These are phyloP conservation scores for Verticillium dahliae DNA, from an alignment of 2,329 filamentous ascomycete genomes.

Conservation along the genomic window DNA sequence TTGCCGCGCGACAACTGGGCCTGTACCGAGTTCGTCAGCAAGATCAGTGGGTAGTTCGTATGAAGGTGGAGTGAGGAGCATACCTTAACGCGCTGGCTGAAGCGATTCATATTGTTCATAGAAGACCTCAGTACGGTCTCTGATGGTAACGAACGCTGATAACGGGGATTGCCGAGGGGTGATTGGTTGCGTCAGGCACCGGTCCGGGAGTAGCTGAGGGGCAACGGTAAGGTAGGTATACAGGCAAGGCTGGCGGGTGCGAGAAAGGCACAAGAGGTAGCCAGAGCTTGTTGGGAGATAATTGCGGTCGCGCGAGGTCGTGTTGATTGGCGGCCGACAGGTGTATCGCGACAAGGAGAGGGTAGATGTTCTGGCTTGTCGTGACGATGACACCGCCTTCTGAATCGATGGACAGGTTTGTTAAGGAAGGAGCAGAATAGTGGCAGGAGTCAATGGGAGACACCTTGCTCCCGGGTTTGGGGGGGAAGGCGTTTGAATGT, in stretches of 20 bases:
- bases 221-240: neutral
- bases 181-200: neutral
- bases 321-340: neutral
- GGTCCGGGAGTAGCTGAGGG: neutral
- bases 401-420: neutral
- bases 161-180: neutral
- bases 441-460: neutral
- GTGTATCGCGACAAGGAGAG: neutral
- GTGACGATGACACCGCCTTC: neutral
- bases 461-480: neutral
- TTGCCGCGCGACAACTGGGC: conserved; percentile 84
- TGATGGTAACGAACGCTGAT: conserved; percentile 7
- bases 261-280: neutral
- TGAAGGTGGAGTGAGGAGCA: conserved; percentile 5
- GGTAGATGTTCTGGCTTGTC: neutral
- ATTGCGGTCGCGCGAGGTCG: neutral
- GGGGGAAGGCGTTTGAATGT: neutral
- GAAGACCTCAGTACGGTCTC: conserved; percentile 4
- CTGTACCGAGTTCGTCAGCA: conserved; percentile 40
- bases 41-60: conserved; percentile 32
- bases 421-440: neutral
- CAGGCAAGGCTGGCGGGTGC: neutral
- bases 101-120: conserved; percentile 79
- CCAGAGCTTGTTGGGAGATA: neutral
- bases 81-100: conserved; percentile 63